Conservation (phyloP, 495 filamentous ascomycete species). For the Daldinia childiae region DNA sequence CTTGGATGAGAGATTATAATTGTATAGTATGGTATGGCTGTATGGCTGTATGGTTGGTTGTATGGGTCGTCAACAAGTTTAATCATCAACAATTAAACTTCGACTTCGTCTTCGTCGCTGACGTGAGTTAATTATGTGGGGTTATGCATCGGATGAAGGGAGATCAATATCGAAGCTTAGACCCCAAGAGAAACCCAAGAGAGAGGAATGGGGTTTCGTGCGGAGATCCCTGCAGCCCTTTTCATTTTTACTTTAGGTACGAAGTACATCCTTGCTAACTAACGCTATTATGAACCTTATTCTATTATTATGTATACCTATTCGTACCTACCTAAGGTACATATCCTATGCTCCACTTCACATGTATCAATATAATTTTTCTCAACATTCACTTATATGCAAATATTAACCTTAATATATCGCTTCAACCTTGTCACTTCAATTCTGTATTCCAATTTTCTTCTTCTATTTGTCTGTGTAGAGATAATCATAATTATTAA, state of each 20-base stretch:
- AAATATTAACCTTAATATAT: not conserved
- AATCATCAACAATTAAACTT: not conserved
- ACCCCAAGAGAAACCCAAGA: too few species aligned
- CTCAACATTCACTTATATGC: not conserved
- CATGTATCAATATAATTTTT: not conserved
- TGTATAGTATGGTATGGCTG: not conserved
- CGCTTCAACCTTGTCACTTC: not conserved
- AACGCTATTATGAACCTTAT: not conserved
- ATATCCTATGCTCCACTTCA: not conserved
- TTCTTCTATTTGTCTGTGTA: not conserved
- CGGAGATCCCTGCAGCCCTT: constrained; percentile 21
- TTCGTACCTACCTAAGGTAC: too few species aligned
- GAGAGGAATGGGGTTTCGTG: constrained; percentile 16
- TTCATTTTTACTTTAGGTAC: not conserved
- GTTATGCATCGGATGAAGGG: constrained; percentile 40
- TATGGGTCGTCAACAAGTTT: not conserved
- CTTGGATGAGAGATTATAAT: not conserved
- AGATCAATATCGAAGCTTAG: constrained; percentile 15
- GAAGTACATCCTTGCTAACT: not conserved
- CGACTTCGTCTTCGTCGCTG: constrained; percentile 30
- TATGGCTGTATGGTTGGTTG: not conserved
- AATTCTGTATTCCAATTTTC: not conserved
- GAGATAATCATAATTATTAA: not conserved
- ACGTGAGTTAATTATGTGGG: constrained; percentile 36
- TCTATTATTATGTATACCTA: not conserved